phyloP scores from a whole-genome alignment of 208 protist species.

The Wallacemonas sp. region DNA sequence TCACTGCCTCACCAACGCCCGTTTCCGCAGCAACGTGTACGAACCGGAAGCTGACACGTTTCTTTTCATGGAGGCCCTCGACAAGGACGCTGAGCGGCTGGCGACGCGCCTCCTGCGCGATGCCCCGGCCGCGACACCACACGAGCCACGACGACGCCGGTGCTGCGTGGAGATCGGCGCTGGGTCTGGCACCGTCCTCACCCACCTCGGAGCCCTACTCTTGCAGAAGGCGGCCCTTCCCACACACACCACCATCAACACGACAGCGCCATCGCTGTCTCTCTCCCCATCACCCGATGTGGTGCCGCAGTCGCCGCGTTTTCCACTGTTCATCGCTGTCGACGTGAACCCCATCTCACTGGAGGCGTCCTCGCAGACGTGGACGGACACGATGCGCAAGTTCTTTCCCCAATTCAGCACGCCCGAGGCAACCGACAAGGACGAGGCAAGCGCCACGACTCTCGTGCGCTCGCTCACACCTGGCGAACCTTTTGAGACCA shows the following conservation, averaged over 20 bases:
- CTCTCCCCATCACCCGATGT: no score
- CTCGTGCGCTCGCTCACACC: background rate
- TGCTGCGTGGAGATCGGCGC: constrained; percentile 83
- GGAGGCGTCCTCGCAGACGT: constrained; percentile 75
- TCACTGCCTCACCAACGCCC: constrained; percentile 70
- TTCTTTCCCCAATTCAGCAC: constrained; percentile 23
- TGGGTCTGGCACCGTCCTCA: constrained; percentile 83
- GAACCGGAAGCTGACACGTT: constrained; percentile 92
- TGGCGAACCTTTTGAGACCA: background rate
- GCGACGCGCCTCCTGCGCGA: constrained; percentile 20
- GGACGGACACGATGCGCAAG: constrained; percentile 48
- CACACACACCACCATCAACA: background rate
- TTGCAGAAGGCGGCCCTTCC: background rate
- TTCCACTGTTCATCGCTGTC: constrained; percentile 48
- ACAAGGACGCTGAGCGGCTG: constrained; percentile 51
- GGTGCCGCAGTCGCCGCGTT: no score
- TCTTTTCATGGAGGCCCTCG: constrained; percentile 80
- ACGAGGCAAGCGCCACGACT: no score
- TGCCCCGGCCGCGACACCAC: background rate
- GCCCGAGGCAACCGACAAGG: no score
- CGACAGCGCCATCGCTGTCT: background rate
- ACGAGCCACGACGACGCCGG: constrained; percentile 9
- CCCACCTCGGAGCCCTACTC: constrained; percentile 58
- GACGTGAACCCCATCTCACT: constrained; percentile 87
- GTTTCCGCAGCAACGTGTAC: constrained; percentile 79